Base-by-base conservation (phyloP, 139 green algal species). In the Auxenochlorella protothecoides region DNA sequence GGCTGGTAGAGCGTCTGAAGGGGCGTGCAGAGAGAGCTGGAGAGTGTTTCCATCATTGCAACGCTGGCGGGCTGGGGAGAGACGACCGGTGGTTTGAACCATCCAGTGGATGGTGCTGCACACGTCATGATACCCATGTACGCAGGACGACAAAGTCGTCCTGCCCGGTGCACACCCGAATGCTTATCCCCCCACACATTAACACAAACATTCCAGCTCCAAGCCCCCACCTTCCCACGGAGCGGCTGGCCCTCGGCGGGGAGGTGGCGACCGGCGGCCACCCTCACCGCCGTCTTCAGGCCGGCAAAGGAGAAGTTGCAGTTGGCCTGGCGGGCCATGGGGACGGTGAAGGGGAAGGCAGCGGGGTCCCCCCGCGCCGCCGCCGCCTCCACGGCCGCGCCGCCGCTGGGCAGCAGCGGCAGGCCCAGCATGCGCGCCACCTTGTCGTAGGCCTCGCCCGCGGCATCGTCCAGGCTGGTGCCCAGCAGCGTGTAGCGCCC, bases 251-350 rank as follows among this genome's bases (percentile, higher is more conserved):
- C 27, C 27, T 44, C 27, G 27, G 27, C 27, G 27, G 27, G 27
- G 27, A 44, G 27, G 27, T 44, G 27, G 27, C 27, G 27, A 44
- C 27, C 27, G 2, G 92, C 86, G 3, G 78, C 78, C 65, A 94
- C 66, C 16, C 85, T 69, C 51, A 92, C 86, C 9, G 82, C 85
- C 0, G 95, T 98, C 82, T 99, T 99, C 15, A 98, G 86, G 3
- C 95, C 95, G 0, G 94, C 91, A 74, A 91, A 99, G 3, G 87
- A 96, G 72, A 98, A 98, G 84, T 98, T 89, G 74, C 93, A 97
- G 51, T 84, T 93, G 59, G 81, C 80, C 14, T 65, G 61, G 8
- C 73, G 53, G 4, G 72, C 74, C 83, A 98, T 88, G 64, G 94
- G 93, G 5, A 95, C 73, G 14, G 81, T 74, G 61, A 97, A 91